Evolutionary conservation across 1,139 yeast genomes (phyloP).

Genomic region (Arxiozyma telluris): DNA sequence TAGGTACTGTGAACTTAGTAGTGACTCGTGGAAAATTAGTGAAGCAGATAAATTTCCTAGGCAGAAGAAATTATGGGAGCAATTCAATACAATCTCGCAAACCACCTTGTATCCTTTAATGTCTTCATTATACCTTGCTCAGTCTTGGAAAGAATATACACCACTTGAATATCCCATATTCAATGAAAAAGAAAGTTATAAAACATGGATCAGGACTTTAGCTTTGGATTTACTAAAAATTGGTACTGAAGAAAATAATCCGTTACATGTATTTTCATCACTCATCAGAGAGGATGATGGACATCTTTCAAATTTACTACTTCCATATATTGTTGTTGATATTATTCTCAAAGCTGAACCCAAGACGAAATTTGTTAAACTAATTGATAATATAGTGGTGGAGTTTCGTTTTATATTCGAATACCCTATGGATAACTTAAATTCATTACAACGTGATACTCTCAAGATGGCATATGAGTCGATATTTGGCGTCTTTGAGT

Average conservation of each 20-base stretch:
- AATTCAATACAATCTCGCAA: constrained; percentile 57
- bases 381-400: constrained; percentile 39
- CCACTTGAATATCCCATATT: constrained; percentile 44
- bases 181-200: constrained; percentile 36
- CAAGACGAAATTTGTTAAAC: constrained; percentile 36
- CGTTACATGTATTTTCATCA: constrained; percentile 58
- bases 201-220: constrained; percentile 61
- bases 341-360: constrained; percentile 40
- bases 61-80: constrained; percentile 45
- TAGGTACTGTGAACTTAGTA: constrained; percentile 50
- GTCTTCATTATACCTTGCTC: constrained; percentile 57
- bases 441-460: constrained; percentile 49
- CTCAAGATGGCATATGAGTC: constrained; percentile 59
- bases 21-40: constrained; percentile 32
- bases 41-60: constrained; percentile 28
- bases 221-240: constrained; percentile 55
- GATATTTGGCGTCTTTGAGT: constrained; percentile 72
- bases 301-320: constrained; percentile 56
- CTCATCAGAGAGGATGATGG: constrained; percentile 67
- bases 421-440: constrained; percentile 37
- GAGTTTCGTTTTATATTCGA: constrained; percentile 56
- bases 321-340: constrained; percentile 71
- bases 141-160: constrained; percentile 39
- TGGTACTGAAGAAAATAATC: constrained; percentile 37
- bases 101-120: constrained; percentile 71